These are phyloP conservation scores for Psilocybe cyanescens DNA, from an alignment of 768 basidiomycete species.

Conservation along the genomic window DNA sequence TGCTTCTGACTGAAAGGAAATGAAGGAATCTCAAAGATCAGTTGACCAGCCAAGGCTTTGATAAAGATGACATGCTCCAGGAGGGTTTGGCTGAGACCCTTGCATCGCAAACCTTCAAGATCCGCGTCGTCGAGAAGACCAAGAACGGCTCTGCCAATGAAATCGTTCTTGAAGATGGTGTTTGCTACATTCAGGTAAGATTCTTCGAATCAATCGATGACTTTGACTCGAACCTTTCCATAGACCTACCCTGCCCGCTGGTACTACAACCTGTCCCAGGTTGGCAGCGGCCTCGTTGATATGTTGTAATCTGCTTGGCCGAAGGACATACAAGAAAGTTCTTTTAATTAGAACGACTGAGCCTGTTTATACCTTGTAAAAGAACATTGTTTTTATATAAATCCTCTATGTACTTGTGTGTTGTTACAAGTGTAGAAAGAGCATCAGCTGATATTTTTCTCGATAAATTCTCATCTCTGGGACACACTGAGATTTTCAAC, in stretches of 20 bases:
- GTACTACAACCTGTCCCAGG: constrained; percentile 10
- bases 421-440: too few relatives aligned
- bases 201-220: background rate
- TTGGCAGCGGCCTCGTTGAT: constrained; percentile 7
- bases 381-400: too few relatives aligned
- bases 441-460: too few relatives aligned
- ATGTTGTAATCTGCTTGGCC: background rate
- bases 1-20: background rate
- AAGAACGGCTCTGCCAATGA: constrained; percentile 31
- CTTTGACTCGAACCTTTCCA: background rate
- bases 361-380: too few relatives aligned
- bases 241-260: constrained; percentile 28
- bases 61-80: constrained; percentile 42
- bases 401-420: too few relatives aligned
- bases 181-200: constrained; percentile 39
- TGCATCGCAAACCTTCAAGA: constrained; percentile 38
- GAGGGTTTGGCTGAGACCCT: constrained; percentile 41
- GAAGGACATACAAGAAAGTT: background rate
- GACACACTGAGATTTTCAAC: too few relatives aligned
- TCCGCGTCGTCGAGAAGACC: constrained; percentile 39
- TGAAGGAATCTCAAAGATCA: constrained; percentile 29
- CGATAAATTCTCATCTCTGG: too few relatives aligned
- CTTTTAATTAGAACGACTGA: too few relatives aligned
- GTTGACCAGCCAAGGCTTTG: constrained; percentile 37
- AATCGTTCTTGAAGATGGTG: constrained; percentile 37